Evolutionary conservation across 208 protist genomes (phyloP).

Genomic region (Leishmania aethiopica): DNA sequence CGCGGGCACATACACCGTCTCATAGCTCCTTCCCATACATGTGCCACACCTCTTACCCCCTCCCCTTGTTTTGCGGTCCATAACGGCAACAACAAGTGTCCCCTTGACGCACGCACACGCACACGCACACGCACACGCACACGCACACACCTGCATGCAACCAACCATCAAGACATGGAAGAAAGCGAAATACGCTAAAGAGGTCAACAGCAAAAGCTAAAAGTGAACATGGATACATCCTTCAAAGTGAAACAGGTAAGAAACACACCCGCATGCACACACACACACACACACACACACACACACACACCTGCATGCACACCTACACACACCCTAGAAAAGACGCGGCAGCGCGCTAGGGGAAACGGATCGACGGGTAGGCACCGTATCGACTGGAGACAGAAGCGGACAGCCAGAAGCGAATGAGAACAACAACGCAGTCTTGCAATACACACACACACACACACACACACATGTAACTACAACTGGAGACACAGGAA

Average conservation of each 20-base stretch:
- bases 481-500: background rate
- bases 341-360: too few relatives aligned
- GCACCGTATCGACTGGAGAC: too few relatives aligned
- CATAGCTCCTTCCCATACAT: background rate
- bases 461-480: background rate
- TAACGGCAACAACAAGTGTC: background rate
- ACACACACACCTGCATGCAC: background rate
- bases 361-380: too few relatives aligned
- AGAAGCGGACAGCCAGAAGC: too few relatives aligned
- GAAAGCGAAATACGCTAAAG: background rate
- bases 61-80: background rate
- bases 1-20: background rate
- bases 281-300: too few relatives aligned
- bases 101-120: background rate
- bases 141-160: background rate
- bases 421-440: too few relatives aligned
- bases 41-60: background rate
- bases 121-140: background rate
- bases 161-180: background rate
- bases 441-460: background rate
- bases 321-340: background rate
- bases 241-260: background rate
- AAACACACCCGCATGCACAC: background rate
- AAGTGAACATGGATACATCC: conserved; percentile 1
- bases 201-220: background rate